Evolutionary conservation across 495 filamentous ascomycete genomes (phyloP), one percentile per base, ranked within the genome.

Genomic region (Neurospora terricola): DNA sequence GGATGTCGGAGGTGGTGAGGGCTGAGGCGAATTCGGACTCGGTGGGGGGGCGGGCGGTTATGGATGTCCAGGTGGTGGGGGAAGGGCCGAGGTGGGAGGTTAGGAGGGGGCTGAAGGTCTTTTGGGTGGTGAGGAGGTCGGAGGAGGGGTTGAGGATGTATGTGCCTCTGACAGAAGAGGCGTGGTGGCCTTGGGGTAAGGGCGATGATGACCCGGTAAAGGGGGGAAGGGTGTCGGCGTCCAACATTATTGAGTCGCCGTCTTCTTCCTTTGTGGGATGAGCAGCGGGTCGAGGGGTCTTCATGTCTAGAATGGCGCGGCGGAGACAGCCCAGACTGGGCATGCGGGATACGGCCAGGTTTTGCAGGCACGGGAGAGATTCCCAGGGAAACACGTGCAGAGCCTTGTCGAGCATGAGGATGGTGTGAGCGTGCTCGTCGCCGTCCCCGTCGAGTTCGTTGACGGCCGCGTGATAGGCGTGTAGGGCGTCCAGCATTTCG

Each of bases 351-450:
- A 98, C 90, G 1, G 94, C 90, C 27, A 90, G 86, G n/a, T 87
- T 87, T 69, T 91, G 87, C 71, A 99, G 85, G 76, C 93, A 97
- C 0, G 95, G 93, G 21, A 99, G 82, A 1, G 94, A 97, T 78
- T 99, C 96, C 95, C 96, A 99, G 0, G 96, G 95, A 78, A 99
- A 96, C 21, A 89, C 82, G 73, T 98, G 96, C 18, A 98, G 84
- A 18, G 91, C 84, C 80, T 97, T 97, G 79, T 99, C 96, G 14
- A 99, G 87, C n/a, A 99, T 89, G 4, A 99, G 85, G 69, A 99
- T 91, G 0, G 93, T 97, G 78, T 98, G 96, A 3, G 83, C 82
- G n/a, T 79, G 79, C 4, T 80, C 75, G 38, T 88, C 80, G 16
- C 75, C 69, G 6, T 76, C 73, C 18, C 77, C 78, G 34, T 72